Evolutionary conservation across 805 yeast species (phyloP), one percentile per base, ranked within the genome.

Genomic region (Brettanomyces nanus): DNA sequence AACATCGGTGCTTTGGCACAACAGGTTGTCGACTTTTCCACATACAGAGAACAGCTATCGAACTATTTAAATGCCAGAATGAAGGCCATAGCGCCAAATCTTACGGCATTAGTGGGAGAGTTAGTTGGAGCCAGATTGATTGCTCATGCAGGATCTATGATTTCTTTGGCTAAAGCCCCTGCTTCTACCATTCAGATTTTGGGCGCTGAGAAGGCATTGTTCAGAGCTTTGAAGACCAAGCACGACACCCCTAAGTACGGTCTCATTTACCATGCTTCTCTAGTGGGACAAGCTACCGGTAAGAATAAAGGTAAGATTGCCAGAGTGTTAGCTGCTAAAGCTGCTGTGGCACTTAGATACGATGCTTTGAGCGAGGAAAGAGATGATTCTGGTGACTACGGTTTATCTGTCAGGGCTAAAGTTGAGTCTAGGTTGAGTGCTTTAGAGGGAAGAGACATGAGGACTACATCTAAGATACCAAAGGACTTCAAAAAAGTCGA

Each of bases 171-270:
- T 50, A 92, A 92, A 71, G 94, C 97, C 35, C 97, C 98, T 51
- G 97, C 98, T 45, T 92, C 98, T 18, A 92, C 98, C 41, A 82
- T 92, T 47, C 98, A 92, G 73, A 90, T 92, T 51, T 75, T 92
- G 61, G 98, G 98, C 65, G 97, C 98, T 47, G 98, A 92, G 71
- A 92, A 92, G 77, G 98, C 98, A 31, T 73, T 92, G 44, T 92
- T 92, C 77, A 82, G 98, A 71, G 98, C 98, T 45, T 78, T 92
- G 58, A 92, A 92, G 74, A 92, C 98, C 43, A 92, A 92, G 68
- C 96, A 89, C 56, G 95, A 92, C 65, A 92, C 98, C 45, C 98
- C 98, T 59, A 92, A 92, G 66, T 92, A 92, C 60, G 98, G 98
- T 71, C 72, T 92, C 55, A 73, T 92, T 52, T 92, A 92, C 72